These are phyloP conservation scores for Colletotrichum camelliae DNA, from an alignment of 2,329 filamentous ascomycete species.

Conservation along the genomic window DNA sequence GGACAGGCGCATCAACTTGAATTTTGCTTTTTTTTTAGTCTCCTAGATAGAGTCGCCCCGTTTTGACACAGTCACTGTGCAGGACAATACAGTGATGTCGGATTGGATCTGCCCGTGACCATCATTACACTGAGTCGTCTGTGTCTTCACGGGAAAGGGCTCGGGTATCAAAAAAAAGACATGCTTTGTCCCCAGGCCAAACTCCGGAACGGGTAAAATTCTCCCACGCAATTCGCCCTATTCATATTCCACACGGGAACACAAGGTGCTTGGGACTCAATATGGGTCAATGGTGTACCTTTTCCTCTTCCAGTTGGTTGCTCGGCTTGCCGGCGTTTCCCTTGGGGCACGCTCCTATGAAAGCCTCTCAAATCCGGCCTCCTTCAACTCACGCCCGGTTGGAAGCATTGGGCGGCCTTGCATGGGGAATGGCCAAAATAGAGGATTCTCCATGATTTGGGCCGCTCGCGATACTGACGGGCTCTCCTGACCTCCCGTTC, in stretches of 20 bases:
- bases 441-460: slow-evolving; percentile 53
- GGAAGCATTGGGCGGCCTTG: slow-evolving; percentile 62
- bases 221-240: not conserved
- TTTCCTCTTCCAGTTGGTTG: not conserved
- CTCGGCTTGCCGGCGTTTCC: not conserved
- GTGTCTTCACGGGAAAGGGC: not conserved
- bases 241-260: not conserved
- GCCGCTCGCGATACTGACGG: slow-evolving; percentile 29
- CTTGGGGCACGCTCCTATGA: slow-evolving; percentile 13
- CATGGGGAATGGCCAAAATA: slow-evolving; percentile 68
- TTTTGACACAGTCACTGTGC: not conserved
- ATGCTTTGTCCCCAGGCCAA: slow-evolving; percentile 11
- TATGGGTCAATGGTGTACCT: not conserved
- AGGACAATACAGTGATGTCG: not conserved
- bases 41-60: not conserved
- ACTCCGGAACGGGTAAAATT: slow-evolving; percentile 2
- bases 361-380: slow-evolving; percentile 56
- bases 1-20: not conserved
- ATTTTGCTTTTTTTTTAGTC: not conserved
- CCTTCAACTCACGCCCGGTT: slow-evolving; percentile 49
- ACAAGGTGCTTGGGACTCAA: not conserved
- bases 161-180: slow-evolving; percentile 20
- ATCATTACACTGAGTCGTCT: not conserved
- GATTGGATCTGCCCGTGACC: not conserved
- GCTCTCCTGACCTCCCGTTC: not conserved